Conservation (phyloP, 805 yeast genomes). For the Candida hispaniensis region DNA sequence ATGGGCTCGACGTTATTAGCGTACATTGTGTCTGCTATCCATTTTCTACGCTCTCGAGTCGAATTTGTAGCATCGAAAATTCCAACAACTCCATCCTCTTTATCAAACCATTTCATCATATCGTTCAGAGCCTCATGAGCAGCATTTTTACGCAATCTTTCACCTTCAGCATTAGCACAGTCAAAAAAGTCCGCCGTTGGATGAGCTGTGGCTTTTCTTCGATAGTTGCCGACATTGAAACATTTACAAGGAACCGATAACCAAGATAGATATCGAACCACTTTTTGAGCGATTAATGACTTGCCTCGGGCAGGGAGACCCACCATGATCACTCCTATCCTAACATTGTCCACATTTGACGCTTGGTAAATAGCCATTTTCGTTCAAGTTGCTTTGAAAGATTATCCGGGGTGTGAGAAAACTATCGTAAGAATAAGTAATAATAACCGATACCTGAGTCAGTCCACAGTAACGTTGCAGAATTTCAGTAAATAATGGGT, state of each 20-base stretch:
- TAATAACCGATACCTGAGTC: too few relatives aligned
- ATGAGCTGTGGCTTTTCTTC: conserved; percentile 52
- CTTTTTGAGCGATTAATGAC: conserved; percentile 84
- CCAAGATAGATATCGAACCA: conserved; percentile 89
- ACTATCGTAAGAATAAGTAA: too few relatives aligned
- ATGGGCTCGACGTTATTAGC: conserved; percentile 69
- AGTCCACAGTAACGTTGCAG: too few relatives aligned
- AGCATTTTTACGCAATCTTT: conserved; percentile 54
- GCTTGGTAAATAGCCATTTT: conserved; percentile 12
- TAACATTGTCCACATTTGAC: conserved; percentile 15
- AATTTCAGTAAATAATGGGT: too few relatives aligned
- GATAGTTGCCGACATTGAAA: conserved; percentile 80
- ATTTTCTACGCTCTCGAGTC: conserved; percentile 57
- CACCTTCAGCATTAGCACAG: conserved; percentile 52
- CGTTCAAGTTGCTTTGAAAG: too few relatives aligned
- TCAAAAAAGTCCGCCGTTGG: conserved; percentile 75
- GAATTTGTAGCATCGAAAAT: conserved; percentile 90
- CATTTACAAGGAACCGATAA: conserved; percentile 74
- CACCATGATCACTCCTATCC: conserved; percentile 30
- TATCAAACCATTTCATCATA: conserved; percentile 77
- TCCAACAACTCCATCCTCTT: conserved; percentile 79
- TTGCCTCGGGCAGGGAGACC: conserved; percentile 63
- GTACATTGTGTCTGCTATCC: conserved; percentile 37
- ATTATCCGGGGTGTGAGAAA: too few relatives aligned
- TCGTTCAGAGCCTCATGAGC: conserved; percentile 62